A percentile compares a stretch with the other conserved stretches of the same genome.
phyloP scores from a whole-genome alignment of 805 yeast species.

The Yamadazyma laniorum region DNA sequence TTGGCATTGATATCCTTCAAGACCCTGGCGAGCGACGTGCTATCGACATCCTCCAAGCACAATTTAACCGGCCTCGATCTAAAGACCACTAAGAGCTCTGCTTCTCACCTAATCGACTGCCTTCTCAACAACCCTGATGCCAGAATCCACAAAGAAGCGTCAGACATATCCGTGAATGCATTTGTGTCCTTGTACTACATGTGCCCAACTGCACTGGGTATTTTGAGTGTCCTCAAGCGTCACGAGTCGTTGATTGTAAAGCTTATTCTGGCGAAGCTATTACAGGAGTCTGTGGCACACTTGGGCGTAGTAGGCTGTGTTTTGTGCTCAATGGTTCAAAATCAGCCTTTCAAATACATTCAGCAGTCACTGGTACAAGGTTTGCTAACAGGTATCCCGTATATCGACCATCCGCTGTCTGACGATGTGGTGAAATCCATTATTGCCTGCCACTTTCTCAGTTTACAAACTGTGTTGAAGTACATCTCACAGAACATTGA shows the following conservation, averaged over 20 bases:
- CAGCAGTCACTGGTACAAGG: neutral
- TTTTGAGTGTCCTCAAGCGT: neutral
- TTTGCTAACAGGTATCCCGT: neutral
- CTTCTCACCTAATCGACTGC: neutral
- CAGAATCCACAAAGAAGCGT: neutral
- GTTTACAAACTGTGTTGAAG: slow-evolving; percentile 23
- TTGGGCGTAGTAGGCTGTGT: neutral
- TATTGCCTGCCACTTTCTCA: slow-evolving; percentile 28
- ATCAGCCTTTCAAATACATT: neutral
- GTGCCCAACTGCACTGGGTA: neutral
- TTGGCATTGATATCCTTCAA: neutral
- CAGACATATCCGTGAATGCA: neutral
- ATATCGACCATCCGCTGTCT: neutral
- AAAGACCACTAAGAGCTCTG: neutral
- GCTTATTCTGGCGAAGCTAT: neutral
- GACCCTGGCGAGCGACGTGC: neutral
- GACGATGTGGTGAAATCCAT: slow-evolving; percentile 12
- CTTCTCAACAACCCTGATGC: neutral
- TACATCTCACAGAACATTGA: slow-evolving; percentile 12
- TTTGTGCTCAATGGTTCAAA: neutral
- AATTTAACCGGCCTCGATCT: neutral
- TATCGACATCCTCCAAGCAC: neutral
- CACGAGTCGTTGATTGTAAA: neutral
- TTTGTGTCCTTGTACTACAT: neutral
- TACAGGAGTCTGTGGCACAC: neutral